Evolutionary conservation across 495 filamentous ascomycete species (phyloP).

Genomic region (Penicillium fimorum): DNA sequence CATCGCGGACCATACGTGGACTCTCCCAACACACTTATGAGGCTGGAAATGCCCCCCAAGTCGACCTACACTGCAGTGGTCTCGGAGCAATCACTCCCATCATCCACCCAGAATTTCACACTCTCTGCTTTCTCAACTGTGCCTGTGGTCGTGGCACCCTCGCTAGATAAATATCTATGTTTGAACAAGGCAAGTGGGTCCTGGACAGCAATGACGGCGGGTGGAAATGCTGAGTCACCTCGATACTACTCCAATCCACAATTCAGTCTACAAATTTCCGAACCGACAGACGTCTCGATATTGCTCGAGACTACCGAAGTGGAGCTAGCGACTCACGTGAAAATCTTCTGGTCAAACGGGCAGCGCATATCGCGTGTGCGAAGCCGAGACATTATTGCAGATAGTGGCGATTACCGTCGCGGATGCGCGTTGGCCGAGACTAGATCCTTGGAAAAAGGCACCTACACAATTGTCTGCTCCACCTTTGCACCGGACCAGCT

Average conservation of each 20-base stretch:
- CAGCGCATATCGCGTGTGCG: slow-evolving; percentile 65
- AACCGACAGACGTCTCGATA: slow-evolving; percentile 59
- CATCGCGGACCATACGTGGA: slow-evolving; percentile 83
- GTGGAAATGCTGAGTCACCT: slow-evolving; percentile 74
- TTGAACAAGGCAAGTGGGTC: slow-evolving; percentile 51
- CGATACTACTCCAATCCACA: slow-evolving; percentile 83
- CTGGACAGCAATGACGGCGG: slow-evolving; percentile 79
- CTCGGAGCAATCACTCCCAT: slow-evolving; percentile 71
- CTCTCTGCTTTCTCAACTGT: slow-evolving; percentile 72
- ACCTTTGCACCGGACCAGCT: slow-evolving; percentile 80
- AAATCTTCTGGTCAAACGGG: slow-evolving; percentile 73
- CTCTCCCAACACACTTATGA: slow-evolving; percentile 85
- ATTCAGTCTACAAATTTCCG: slow-evolving; percentile 62
- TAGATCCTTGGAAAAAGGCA: slow-evolving; percentile 56
- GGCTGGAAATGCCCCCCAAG: slow-evolving; percentile 59
- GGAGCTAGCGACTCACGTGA: slow-evolving; percentile 73
- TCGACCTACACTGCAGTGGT: slow-evolving; percentile 74
- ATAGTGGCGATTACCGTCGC: slow-evolving; percentile 80
- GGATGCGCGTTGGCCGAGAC: slow-evolving; percentile 69
- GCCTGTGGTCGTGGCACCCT: slow-evolving; percentile 57
- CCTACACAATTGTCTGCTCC: slow-evolving; percentile 82
- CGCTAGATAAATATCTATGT: slow-evolving; percentile 57
- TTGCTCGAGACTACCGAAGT: slow-evolving; percentile 72
- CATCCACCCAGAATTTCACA: slow-evolving; percentile 72
- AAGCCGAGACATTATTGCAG: slow-evolving; percentile 72